Evolutionary conservation across 2,329 filamentous ascomycete genomes (phyloP), one percentile per base, ranked within the genome.

Genomic region (Nothopassalora personata): DNA sequence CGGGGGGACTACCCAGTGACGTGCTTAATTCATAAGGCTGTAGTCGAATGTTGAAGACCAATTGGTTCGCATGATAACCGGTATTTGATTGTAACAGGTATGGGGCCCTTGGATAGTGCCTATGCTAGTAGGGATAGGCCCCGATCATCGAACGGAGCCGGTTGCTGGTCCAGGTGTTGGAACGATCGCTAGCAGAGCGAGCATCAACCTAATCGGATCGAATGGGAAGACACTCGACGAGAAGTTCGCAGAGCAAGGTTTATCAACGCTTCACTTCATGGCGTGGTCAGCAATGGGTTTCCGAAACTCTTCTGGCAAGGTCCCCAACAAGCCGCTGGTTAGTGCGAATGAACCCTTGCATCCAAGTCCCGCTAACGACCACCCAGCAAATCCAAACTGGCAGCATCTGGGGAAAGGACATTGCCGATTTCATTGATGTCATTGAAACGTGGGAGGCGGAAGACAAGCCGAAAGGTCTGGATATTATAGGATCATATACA

Each of bases 281-380:
- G 82, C 9, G 69, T 80, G 5, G 68, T 75, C 5, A 76, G 73
- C 0, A 71, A 72, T 61, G 76, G 74, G 0, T 85, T 85, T 59
- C 83, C 83, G 1, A 86, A 86, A 63, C 64, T 84, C 50, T 80
- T 83, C 75, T 77, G 79, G 64, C 66, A 75, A 0, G 77, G 77
- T 11, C 65, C 75, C 0, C 57, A 68, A n/a, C 81, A 83, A 68
- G 66, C 71, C 0, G 76, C 70, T 36, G 52, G 59, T 58, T 51
- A 47, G 59, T 34, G 39, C n/a, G 10, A 5, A 31, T n/a, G 27
- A 30, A 23, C n/a, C n/a, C n/a, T n/a, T n/a, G n/a, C n/a, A 23
- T 15, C 9, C 18, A 27, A 4, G 10, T 27, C 9, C 19, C 11
- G 19, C 53, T 59, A 39, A 51, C 28, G 11, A 10, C 13, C 7